phyloP scores from a whole-genome alignment of 257 asterid species.

The Jacaranda copaia region DNA sequence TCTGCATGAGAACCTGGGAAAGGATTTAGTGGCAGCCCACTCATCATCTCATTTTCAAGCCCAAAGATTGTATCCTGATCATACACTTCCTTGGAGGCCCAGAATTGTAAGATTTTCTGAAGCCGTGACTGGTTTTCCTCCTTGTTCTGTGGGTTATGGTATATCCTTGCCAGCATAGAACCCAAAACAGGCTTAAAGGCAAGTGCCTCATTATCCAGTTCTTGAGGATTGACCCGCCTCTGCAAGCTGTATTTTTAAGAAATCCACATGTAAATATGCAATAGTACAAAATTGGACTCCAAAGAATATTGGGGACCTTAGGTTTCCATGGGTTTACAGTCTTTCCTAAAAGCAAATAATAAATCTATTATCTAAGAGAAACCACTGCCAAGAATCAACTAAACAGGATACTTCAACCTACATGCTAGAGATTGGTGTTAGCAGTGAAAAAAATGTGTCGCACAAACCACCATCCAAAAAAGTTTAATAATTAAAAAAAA shows the following conservation, averaged over 20 bases:
- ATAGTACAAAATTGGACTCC: constrained; percentile 1
- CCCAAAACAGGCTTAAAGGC: constrained; percentile 96
- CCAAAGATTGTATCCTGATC: constrained; percentile 83
- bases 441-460: background rate
- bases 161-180: constrained; percentile 87
- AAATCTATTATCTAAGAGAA: background rate
- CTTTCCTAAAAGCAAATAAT: background rate
- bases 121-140: constrained; percentile 96
- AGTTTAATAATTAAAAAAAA: background rate
- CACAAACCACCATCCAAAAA: background rate
- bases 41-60: constrained; percentile 84
- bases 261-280: constrained; percentile 23
- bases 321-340: background rate
- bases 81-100: constrained; percentile 96
- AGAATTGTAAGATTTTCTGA: constrained; percentile 87
- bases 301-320: background rate
- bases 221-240: constrained; percentile 79
- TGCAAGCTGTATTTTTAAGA: constrained; percentile 74
- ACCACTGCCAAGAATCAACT: constrained; percentile 1
- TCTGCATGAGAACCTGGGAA: constrained; percentile 64
- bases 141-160: constrained; percentile 88
- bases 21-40: constrained; percentile 58
- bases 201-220: constrained; percentile 90
- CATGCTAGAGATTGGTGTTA: background rate
- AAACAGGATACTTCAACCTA: background rate